Conservation (phyloP, 1,139 yeast species). For the Pichia sp. region DNA sequence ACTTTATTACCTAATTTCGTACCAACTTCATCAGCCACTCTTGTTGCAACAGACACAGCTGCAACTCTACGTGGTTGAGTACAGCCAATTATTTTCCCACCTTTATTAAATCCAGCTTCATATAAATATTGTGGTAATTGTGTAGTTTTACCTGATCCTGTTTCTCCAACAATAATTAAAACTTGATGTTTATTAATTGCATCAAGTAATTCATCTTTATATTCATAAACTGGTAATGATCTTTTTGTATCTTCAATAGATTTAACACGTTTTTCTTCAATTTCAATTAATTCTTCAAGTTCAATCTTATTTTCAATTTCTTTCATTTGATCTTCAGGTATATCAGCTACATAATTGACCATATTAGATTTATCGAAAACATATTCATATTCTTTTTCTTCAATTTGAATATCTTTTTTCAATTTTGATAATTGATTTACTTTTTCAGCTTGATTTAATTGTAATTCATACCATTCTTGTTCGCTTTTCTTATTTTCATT, state of each 20-base stretch:
- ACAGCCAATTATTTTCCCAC: slow-evolving; percentile 80
- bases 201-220: slow-evolving; percentile 55
- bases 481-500: slow-evolving; percentile 27
- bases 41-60: slow-evolving; percentile 85
- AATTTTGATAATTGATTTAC: slow-evolving; percentile 36
- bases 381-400: slow-evolving; percentile 54
- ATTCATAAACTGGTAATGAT: slow-evolving; percentile 72
- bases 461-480: slow-evolving; percentile 62
- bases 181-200: slow-evolving; percentile 65
- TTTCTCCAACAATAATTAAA: slow-evolving; percentile 86
- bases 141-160: slow-evolving; percentile 97
- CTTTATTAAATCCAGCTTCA: slow-evolving; percentile 70
- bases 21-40: slow-evolving; percentile 87
- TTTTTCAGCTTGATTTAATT: slow-evolving; percentile 44
- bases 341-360: slow-evolving; percentile 56
- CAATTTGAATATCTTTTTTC: slow-evolving; percentile 32
- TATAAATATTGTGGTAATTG: slow-evolving; percentile 85
- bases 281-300: slow-evolving; percentile 32
- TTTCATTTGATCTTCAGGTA: slow-evolving; percentile 33
- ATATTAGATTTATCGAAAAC: slow-evolving; percentile 58
- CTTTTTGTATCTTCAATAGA: slow-evolving; percentile 44
- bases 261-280: slow-evolving; percentile 37
- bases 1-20: slow-evolving; percentile 68
- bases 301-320: slow-evolving; percentile 19
- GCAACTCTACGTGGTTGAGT: slow-evolving; percentile 97